Evolutionary conservation across 306 rosid species (phyloP), one percentile per base, ranked within the genome.

Genomic region (Trichosanthes truncata): DNA sequence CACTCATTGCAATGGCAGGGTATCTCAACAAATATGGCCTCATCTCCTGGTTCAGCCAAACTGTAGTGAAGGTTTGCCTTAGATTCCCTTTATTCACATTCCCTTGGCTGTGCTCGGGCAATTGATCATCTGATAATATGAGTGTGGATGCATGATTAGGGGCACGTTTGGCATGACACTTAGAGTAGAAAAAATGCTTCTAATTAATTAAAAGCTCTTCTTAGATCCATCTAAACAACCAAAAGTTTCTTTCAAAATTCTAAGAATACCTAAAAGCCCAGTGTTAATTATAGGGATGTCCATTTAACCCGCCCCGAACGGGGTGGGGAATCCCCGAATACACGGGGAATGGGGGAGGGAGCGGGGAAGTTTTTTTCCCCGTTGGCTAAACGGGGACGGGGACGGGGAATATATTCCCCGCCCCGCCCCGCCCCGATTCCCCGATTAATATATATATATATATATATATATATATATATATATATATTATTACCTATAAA

Each of bases 1-100:
- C 99, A 43, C 99, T 96, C 80, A 96, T 96, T 84, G 98, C 99
- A 71, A 96, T 96, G 99, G 99, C 98, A 55, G 99, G 99, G 63
- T 96, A 96, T 86, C 91, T 96, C 87, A 96, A 96, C 89, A 96
- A 96, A 89, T 96, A 96, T 78, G 98, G 98, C 78, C 99, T 96
- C 72, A 96, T 96, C 82, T 79, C 99, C 75, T 96, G 99, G 99
- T 96, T 96, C 86, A 96, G 99, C 84, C 90, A 93, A 86, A 85
- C 93, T 46, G 96, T 96, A 13, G 98, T 96, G 74, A 90, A 93
- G 99, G 99, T 95, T 83, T 78, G 87, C 81, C 81, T 77, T 67
- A 76, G n/a, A 78, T 52, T 81, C 85, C 35, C 61, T 33, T 15
- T 25, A 7, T 57, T 21, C 17, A 7, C 29, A 57, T 77, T 12